Percentiles rank a stretch among this genome's conserved stretches.
Evolutionary conservation across 345 rosid species (phyloP).

Genomic region (Bruguiera gymnorhiza): DNA sequence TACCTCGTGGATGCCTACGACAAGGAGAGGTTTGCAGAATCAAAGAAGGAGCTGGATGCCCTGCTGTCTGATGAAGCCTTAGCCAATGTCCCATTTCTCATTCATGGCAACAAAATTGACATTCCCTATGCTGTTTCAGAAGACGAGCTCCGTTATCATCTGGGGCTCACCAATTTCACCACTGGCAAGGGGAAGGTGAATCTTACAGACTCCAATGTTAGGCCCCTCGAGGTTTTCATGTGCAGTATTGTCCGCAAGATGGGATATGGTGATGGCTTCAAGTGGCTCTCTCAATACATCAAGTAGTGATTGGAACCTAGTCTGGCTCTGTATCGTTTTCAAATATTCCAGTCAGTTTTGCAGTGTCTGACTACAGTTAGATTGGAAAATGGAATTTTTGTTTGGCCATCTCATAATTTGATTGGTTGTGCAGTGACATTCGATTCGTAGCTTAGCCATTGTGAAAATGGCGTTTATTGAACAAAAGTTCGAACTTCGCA

Average conservation of each 20-base stretch:
- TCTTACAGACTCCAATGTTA: slow-evolving; percentile 39
- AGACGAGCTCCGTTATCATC: slow-evolving; percentile 49
- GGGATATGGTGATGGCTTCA: slow-evolving; percentile 69
- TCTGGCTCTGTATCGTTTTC: slow-evolving; percentile 16
- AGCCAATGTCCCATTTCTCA: slow-evolving; percentile 50
- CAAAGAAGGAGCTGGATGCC: slow-evolving; percentile 55
- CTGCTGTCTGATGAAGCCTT: slow-evolving; percentile 54
- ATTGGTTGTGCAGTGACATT: slow-evolving; percentile 11
- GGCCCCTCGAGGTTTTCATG: slow-evolving; percentile 61
- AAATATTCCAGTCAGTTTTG: slow-evolving; percentile 3
- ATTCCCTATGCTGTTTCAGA: slow-evolving; percentile 52
- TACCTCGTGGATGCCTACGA: slow-evolving; percentile 61
- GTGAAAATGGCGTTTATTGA: slow-evolving; percentile 13
- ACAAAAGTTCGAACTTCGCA: neutral
- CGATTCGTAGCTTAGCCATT: slow-evolving; percentile 7
- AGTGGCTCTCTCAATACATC: slow-evolving; percentile 61
- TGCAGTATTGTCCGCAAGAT: slow-evolving; percentile 61
- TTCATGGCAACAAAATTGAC: slow-evolving; percentile 59
- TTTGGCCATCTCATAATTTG: slow-evolving; percentile 5
- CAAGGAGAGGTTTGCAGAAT: slow-evolving; percentile 57
- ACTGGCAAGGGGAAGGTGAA: slow-evolving; percentile 56
- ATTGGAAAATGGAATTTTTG: slow-evolving; percentile 19
- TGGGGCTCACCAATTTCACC: slow-evolving; percentile 51
- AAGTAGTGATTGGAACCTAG: slow-evolving; percentile 32
- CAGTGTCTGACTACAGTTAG: slow-evolving; percentile 15